phyloP scores from a whole-genome alignment of 2,329 filamentous ascomycete species.

The Beauveria scarabaeidicola region DNA sequence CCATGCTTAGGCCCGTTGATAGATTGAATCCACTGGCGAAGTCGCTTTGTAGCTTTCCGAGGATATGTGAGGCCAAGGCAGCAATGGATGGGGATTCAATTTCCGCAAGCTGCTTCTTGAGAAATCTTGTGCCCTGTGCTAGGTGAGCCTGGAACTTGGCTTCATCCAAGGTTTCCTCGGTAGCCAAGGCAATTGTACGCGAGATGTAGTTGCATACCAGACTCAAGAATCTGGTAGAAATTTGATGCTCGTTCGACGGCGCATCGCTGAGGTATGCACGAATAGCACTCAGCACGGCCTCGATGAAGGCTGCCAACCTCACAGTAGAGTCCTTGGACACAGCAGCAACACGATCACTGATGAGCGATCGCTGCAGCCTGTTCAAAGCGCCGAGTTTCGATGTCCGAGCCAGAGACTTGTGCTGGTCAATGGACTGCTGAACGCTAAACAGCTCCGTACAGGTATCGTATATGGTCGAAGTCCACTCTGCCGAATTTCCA shows the following conservation, averaged over 20 bases:
- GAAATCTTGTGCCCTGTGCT: slow-evolving; percentile 36
- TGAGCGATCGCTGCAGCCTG: slow-evolving; percentile 51
- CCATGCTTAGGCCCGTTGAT: slow-evolving; percentile 71
- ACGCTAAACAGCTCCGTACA: slow-evolving; percentile 36
- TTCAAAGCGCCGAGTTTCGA: slow-evolving; percentile 47
- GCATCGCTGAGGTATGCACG: slow-evolving; percentile 33
- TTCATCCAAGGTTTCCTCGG: slow-evolving; percentile 45
- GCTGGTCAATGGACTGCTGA: slow-evolving; percentile 31
- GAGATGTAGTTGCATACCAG: slow-evolving; percentile 45
- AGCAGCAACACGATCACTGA: slow-evolving; percentile 44
- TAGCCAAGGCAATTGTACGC: slow-evolving; percentile 42
- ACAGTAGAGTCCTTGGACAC: slow-evolving; percentile 55
- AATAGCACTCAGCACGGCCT: slow-evolving; percentile 32
- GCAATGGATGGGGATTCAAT: slow-evolving; percentile 19
- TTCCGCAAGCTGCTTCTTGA: slow-evolving; percentile 27
- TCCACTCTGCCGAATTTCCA: slow-evolving; percentile 34
- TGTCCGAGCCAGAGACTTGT: slow-evolving; percentile 34
- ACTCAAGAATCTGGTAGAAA: slow-evolving; percentile 25
- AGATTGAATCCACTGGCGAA: slow-evolving; percentile 67
- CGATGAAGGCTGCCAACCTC: slow-evolving; percentile 43
- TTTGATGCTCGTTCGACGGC: slow-evolving; percentile 12
- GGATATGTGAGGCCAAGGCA: slow-evolving; percentile 32
- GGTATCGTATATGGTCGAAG: slow-evolving; percentile 44
- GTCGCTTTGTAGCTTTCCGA: slow-evolving; percentile 37
- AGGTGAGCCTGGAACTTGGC: slow-evolving; percentile 57